Evolutionary conservation across 148 eudicot species (phyloP).

Genomic region (Camellia granthamiana): DNA sequence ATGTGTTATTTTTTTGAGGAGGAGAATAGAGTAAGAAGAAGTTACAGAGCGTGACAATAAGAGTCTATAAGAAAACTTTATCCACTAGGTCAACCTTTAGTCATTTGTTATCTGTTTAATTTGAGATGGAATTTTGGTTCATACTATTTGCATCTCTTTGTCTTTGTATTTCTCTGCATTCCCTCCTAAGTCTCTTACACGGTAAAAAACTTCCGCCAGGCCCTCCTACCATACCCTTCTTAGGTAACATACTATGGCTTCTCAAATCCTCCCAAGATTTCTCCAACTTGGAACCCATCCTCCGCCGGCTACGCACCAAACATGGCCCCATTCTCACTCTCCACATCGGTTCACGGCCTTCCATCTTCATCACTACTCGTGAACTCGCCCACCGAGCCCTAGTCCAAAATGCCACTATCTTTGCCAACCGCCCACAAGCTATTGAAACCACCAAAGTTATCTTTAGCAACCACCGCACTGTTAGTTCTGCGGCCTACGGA

Average conservation of each 20-base stretch:
- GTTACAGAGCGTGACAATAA: too few species aligned
- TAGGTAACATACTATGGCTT: slow-evolving; percentile 15
- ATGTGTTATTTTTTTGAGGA: too few species aligned
- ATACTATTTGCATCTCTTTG: slow-evolving; percentile 4
- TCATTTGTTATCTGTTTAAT: too few species aligned
- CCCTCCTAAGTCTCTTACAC: neutral
- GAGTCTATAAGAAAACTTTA: too few species aligned
- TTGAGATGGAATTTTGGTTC: slow-evolving; percentile 1
- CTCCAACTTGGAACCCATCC: slow-evolving; percentile 21
- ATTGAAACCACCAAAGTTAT: slow-evolving; percentile 26
- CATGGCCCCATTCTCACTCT: slow-evolving; percentile 39
- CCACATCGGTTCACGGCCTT: slow-evolving; percentile 15
- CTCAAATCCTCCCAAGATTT: slow-evolving; percentile 17
- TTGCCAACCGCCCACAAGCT: slow-evolving; percentile 36
- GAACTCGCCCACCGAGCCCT: slow-evolving; percentile 39
- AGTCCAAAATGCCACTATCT: slow-evolving; percentile 30
- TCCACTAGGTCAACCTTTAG: too few species aligned
- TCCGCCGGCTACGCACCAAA: slow-evolving; percentile 18
- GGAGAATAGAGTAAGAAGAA: too few species aligned
- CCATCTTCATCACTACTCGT: slow-evolving; percentile 26
- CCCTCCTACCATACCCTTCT: slow-evolving; percentile 20
- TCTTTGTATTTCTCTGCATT: slow-evolving; percentile 3
- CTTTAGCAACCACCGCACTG: slow-evolving; percentile 33
- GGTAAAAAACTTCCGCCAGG: slow-evolving; percentile 9
- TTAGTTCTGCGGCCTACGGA: slow-evolving; percentile 40